A percentile compares a stretch with the other conserved stretches of the same genome.
phyloP scores from a whole-genome alignment of 208 protist genomes.

The Trypanosoma platydactyli region DNA sequence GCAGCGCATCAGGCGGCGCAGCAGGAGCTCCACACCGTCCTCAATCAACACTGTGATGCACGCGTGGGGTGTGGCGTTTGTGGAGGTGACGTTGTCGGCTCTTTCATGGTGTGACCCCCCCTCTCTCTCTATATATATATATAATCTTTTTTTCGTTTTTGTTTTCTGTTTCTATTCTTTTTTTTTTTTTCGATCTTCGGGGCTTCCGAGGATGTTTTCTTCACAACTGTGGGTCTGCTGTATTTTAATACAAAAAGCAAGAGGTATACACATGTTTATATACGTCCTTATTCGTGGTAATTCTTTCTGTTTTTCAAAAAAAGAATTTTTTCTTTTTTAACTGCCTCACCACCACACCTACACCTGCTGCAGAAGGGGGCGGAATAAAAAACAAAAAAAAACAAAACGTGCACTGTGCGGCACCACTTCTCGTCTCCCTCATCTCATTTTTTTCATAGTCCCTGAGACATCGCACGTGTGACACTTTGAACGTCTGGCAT shows the following conservation, averaged over 20 bases:
- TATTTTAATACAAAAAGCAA: not conserved
- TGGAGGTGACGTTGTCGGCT: conserved; percentile 17
- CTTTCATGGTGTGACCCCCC: conserved; percentile 10
- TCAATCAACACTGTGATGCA: conserved; percentile 33
- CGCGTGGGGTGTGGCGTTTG: conserved; percentile 18
- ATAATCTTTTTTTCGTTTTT: conserved; percentile 21
- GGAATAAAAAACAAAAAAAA: conserved; percentile 6
- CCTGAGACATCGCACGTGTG: no score
- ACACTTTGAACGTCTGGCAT: no score
- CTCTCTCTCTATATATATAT: conserved; percentile 3
- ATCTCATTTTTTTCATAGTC: no score
- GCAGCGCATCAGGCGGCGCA: conserved; percentile 42
- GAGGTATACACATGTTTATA: not conserved
- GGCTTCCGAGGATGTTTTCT: no score
- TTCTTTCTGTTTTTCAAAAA: conserved; percentile 27
- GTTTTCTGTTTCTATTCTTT: conserved; percentile 2
- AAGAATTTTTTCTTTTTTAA: not conserved
- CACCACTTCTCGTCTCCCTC: no score
- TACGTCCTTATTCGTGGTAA: not conserved
- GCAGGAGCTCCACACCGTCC: conserved; percentile 25
- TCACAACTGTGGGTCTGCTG: not conserved
- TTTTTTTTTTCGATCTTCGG: no score
- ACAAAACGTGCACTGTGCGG: not conserved
- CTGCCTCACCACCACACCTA: no score
- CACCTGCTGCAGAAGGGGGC: conserved; percentile 5